Base-by-base conservation (phyloP, 805 yeast genomes). In the Saturnispora galanensis region DNA sequence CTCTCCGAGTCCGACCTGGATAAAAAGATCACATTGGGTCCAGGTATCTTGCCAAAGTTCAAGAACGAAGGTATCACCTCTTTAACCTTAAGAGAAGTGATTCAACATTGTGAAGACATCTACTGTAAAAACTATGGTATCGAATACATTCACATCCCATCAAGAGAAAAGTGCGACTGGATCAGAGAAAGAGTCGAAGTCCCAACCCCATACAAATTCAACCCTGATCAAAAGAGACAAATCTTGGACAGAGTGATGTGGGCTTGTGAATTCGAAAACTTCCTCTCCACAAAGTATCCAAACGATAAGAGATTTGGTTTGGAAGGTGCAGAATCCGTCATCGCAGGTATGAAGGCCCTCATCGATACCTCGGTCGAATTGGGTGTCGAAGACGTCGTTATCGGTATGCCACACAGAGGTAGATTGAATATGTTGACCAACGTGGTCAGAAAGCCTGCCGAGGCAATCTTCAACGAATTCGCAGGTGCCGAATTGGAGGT, bases 371-470 rank as follows among this genome's bases (percentile, higher is more conserved):
- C 96, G 38, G 97, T 89, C 41, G 94, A 84, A 54, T 69, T 72
- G 50, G 99, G 99, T 57, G 82, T 90, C 43, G 96, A 89, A 68
- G 97, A 90, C 64, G 81, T 93, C 50, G 94, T 90, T 58, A 83
- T 93, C 57, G 99, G 99, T 72, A 93, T 93, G 97, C 97, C 99
- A 44, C 99, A 93, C 70, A 85, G 99, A 77, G 99, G 99, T 70
- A 82, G 99, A 73, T 75, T 93, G 59, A 93, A 93, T 68, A 89
- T 93, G 82, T 77, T 93, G 68, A 87, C 97, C 49, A 93, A 93
- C 71, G 97, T 93, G 58, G 97, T 93, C 41, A 84, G 98, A 71
- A 93, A 93, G 67, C 97, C 98, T 58, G 89, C 93, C 65, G 97
- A 90, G 72, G 88, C 96, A 41, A 93, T 93, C 62, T 90, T 93